Evolutionary conservation across 805 yeast genomes (phyloP).

Genomic region (Saturnispora gosingensis): DNA sequence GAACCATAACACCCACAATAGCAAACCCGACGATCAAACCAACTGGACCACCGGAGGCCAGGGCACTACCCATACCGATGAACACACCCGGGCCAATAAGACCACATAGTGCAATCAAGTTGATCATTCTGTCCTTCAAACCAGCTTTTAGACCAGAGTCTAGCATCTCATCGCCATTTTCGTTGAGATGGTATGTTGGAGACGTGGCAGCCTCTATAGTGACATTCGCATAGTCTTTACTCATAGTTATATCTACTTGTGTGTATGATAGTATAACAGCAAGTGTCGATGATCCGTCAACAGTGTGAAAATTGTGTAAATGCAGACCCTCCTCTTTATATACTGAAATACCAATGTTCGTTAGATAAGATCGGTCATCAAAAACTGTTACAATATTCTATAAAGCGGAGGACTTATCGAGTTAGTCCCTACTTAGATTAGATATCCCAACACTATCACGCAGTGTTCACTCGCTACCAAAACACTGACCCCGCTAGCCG

Average conservation of each 20-base stretch:
- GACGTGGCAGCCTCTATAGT: conserved; percentile 11
- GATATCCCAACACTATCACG: background rate
- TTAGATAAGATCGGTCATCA: background rate
- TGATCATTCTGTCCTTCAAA: conserved; percentile 17
- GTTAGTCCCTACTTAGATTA: background rate
- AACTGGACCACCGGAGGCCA: conserved; percentile 43
- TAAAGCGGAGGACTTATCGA: background rate
- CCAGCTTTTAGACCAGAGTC: conserved; percentile 16
- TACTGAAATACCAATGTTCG: background rate
- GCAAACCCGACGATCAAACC: conserved; percentile 42
- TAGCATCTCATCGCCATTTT: conserved; percentile 13
- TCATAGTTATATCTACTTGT: background rate
- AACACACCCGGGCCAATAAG: conserved; percentile 53
- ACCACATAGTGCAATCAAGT: conserved; percentile 30
- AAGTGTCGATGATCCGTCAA: background rate
- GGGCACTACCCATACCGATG: conserved; percentile 41
- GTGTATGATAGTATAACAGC: background rate
- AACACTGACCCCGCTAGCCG: background rate
- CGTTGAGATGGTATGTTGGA: conserved; percentile 11
- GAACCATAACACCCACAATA: conserved; percentile 42
- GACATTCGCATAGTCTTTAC: conserved; percentile 4
- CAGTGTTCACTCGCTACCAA: background rate
- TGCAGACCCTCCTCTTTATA: background rate
- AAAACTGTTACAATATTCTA: background rate
- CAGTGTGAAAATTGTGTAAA: background rate